Percentiles rank a stretch among this genome's conserved stretches.
phyloP scores from a whole-genome alignment of 495 filamentous ascomycete genomes.

The Baudoinia panamericana region DNA sequence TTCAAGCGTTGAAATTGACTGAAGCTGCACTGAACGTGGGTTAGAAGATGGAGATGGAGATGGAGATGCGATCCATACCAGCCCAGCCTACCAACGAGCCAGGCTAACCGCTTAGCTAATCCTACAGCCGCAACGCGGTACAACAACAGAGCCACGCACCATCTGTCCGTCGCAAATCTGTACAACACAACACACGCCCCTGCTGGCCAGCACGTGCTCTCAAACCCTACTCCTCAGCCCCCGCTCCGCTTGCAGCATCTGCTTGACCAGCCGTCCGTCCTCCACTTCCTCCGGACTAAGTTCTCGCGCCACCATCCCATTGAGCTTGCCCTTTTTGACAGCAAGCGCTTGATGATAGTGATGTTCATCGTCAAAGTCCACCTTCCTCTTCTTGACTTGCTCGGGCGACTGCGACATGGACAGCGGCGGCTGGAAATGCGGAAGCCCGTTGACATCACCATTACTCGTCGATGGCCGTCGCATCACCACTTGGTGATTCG shows the following conservation, averaged over 20 bases:
- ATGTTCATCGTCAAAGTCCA: background rate
- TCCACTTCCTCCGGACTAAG: constrained; percentile 24
- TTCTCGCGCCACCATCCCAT: constrained; percentile 5
- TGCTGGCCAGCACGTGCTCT: no score
- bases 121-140: no score
- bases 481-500: background rate
- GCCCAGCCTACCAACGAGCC: no score
- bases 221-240: constrained; percentile 39
- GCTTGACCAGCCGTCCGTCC: constrained; percentile 42
- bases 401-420: constrained; percentile 15
- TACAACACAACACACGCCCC: no score
- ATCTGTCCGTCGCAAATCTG: no score
- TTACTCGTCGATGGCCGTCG: background rate
- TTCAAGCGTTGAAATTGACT: no score
- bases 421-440: constrained; percentile 15
- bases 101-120: no score
- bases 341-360: constrained; percentile 6
- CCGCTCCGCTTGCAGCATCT: constrained; percentile 47
- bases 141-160: no score
- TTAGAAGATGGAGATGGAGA: no score
- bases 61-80: no score
- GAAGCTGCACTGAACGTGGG: no score
- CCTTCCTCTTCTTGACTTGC: background rate
- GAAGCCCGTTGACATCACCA: constrained; percentile 6
- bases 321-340: constrained; percentile 5